Evolutionary conservation across 1,139 yeast species (phyloP).

Genomic region (Kazachstania sp.): DNA sequence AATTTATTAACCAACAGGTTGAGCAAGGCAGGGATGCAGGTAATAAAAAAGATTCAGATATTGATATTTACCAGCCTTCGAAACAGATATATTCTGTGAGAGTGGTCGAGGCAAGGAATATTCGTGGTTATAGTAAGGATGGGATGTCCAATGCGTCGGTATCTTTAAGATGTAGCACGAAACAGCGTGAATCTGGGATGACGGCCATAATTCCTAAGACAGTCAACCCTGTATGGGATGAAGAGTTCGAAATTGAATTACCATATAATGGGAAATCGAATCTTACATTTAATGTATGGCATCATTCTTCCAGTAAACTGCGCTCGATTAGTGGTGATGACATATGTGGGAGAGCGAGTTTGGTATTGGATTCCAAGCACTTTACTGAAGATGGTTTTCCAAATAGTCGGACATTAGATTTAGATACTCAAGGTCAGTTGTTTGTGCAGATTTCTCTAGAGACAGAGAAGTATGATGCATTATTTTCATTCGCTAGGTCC

Average conservation of each 20-base stretch:
- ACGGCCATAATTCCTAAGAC: constrained; percentile 60
- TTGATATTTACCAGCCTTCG: constrained; percentile 14
- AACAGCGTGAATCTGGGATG: constrained; percentile 53
- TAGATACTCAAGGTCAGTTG: constrained; percentile 62
- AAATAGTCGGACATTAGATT: constrained; percentile 49
- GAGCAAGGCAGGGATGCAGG: constrained; percentile 27
- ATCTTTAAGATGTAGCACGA: constrained; percentile 52
- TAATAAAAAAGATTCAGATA: constrained; percentile 31
- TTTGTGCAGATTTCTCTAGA: constrained; percentile 64
- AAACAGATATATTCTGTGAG: constrained; percentile 59
- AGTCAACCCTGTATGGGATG: constrained; percentile 79
- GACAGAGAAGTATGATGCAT: constrained; percentile 66
- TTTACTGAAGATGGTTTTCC: constrained; percentile 65
- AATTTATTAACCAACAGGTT: constrained; percentile 44
- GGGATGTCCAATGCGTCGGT: constrained; percentile 60
- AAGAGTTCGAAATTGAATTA: constrained; percentile 61
- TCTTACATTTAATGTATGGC: constrained; percentile 66
- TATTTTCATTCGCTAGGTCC: constrained; percentile 71
- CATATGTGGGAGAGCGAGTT: constrained; percentile 58
- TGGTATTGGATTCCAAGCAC: constrained; percentile 56
- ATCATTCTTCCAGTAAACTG: constrained; percentile 38
- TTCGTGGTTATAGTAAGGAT: constrained; percentile 46
- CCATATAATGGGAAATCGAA: constrained; percentile 32
- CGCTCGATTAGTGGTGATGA: constrained; percentile 44
- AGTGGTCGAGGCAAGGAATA: constrained; percentile 61